Evolutionary conservation across 148 eudicot species (phyloP).

Genomic region (Rhododendron molle): DNA sequence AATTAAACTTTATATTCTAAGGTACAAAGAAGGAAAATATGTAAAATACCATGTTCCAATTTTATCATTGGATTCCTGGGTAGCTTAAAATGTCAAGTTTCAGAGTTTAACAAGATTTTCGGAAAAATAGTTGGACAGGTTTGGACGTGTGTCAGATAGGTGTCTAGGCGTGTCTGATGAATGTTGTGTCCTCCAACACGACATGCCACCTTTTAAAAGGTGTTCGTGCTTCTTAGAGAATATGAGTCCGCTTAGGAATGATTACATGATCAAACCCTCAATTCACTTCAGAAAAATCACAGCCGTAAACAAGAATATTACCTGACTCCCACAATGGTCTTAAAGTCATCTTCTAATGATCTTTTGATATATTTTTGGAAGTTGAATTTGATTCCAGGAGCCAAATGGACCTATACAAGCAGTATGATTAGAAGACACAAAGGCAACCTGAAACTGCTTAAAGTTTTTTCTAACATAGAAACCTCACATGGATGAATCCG

Average conservation of each 20-base stretch:
- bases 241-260: neutral
- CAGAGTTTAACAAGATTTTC: neutral
- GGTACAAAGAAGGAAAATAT: neutral
- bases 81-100: neutral
- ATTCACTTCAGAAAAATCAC: neutral
- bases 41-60: neutral
- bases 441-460: neutral
- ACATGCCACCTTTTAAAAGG: neutral
- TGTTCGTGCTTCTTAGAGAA: neutral
- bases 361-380: slow-evolving; percentile 90
- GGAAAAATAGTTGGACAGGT: neutral
- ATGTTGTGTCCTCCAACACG: no score
- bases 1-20: neutral
- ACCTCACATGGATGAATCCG: slow-evolving; percentile 80
- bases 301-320: neutral
- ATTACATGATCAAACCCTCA: neutral
- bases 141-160: neutral
- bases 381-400: slow-evolving; percentile 76
- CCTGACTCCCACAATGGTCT: slow-evolving; percentile 86
- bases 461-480: neutral
- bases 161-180: neutral
- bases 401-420: slow-evolving; percentile 61
- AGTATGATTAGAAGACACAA: neutral
- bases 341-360: slow-evolving; percentile 90
- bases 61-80: neutral